Evolutionary conservation across 306 rosid species (phyloP), one percentile per base, ranked within the genome.

Genomic region (Vicia faba): DNA sequence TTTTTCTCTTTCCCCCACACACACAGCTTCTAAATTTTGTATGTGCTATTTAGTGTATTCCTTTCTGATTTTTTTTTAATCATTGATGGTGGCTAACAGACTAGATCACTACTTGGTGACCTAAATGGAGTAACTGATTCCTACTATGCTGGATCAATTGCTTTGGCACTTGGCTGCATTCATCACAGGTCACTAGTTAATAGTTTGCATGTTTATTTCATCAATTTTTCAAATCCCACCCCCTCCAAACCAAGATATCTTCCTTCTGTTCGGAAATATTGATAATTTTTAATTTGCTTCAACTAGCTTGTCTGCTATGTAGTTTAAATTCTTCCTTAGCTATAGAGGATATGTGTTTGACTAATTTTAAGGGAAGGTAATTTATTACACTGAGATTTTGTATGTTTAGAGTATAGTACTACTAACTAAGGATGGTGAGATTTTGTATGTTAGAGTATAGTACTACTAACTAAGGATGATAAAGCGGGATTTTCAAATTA

Each of bases 91-190:
- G 79, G 23, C 73, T 63, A 61, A 69, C 92, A 92, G 98, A 86
- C 93, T 16, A 85, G 98, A 73, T 81, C 84, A 44, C 88, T 93
- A 45, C 96, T 89, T 39, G 85, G 88, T 55, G 97, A 93, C 72
- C 88, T 93, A 76, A 86, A 78, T 71, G 96, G 88, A 41, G 89
- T 80, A 61, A 75, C 82, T 2, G 97, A 86, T 78, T 68, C 89
- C 67, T 72, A 81, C 82, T 86, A 84, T 77, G 84, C 95, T 12
- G 98, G 96, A 73, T 89, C 98, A 64, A 79, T 93, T 80, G 93
- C 96, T 74, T 80, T 93, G 48, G 88, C 97, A 54, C 93, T 93
- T 75, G 98, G 98, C 56, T 93, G 98, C 83, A 90, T 93, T 77
- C 97, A 93, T 74, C 88, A 91, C 88, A 88, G 98, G 98, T 93